A percentile compares a stretch with the other conserved stretches of the same genome.
These are phyloP conservation scores for Jackrogersella multiformis DNA, from an alignment of 495 filamentous ascomycete species.

Conservation along the genomic window DNA sequence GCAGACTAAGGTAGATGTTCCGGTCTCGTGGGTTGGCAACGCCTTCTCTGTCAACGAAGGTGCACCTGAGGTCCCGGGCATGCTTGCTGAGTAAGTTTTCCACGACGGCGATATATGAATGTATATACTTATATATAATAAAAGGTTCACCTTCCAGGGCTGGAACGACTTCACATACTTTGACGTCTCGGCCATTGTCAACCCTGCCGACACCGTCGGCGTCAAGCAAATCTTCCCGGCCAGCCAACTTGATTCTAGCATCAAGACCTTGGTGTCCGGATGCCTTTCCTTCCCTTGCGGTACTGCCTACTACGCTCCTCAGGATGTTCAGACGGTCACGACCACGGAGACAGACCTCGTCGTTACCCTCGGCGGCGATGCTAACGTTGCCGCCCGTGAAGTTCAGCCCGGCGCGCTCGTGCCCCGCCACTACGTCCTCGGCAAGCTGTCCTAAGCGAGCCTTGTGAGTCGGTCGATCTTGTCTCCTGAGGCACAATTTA, in stretches of 20 bases:
- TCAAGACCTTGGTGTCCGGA: conserved; percentile 50
- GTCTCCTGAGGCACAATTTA: conserved; percentile 30
- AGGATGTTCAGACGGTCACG: conserved; percentile 59
- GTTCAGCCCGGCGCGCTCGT: conserved; percentile 28
- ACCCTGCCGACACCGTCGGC: conserved; percentile 53
- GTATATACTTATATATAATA: conserved; percentile 14
- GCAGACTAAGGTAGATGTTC: conserved; percentile 48
- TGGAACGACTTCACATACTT: conserved; percentile 56
- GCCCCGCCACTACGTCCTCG: conserved; percentile 45
- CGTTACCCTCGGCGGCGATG: conserved; percentile 51
- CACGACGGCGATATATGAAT: neutral
- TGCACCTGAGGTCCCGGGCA: conserved; percentile 50
- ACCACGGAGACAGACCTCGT: conserved; percentile 50
- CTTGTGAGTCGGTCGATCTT: conserved; percentile 7
- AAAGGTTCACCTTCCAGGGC: conserved; percentile 53
- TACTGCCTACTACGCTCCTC: conserved; percentile 59
- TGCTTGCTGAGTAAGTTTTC: conserved; percentile 58
- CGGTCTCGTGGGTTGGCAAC: conserved; percentile 59
- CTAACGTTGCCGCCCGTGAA: conserved; percentile 35
- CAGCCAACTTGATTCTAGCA: conserved; percentile 22
- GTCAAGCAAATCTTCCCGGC: conserved; percentile 60
- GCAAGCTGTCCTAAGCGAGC: conserved; percentile 41
- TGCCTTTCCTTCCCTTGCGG: conserved; percentile 59
- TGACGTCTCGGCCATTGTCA: conserved; percentile 65
- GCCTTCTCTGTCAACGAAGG: conserved; percentile 56